Base-by-base conservation (phyloP, 257 asterid genomes). In the Solanum pennellii region DNA sequence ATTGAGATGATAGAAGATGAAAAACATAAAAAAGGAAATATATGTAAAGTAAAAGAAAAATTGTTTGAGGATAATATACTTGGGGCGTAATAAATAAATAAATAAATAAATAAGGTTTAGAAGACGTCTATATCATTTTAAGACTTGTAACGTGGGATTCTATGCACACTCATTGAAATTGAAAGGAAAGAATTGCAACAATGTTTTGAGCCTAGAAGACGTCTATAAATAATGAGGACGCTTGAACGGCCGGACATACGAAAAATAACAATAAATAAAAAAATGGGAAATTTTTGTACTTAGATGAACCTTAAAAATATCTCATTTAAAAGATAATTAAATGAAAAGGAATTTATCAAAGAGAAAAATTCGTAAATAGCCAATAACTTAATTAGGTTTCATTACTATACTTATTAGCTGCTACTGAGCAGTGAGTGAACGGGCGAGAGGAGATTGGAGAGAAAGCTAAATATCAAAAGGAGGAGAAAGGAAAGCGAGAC, bases 391-490 rank as follows among this genome's bases (percentile, higher is more conserved):
- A 6, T 52, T 52, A 6, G 62, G 23, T 6, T 16, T 4, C 23
- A 52, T 1, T 6, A 0, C 2, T 52, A 0, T 33, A 33, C 1
- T 33, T 3, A 33, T 33, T 33, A 33, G 35, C 35, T 33, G 35
- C 35, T 33, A 33, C 35, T 33, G 5, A 33, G 35, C 1, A 33
- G 1, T 33, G 1, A 33, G 35, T 33, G 35, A 33, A 33, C 35
- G 35, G 35, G 35, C 35, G 5, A 33, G 1, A 33, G 5, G 5
- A 33, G 35, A 33, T 33, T 33, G 35, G 5, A 33, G 35, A 33
- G 35, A 33, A 33, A 33, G 35, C 35, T 6, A 52, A 1, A 16
- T 52, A 9, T 52, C 18, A 52, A 52, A 16, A 21, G 23, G 23
- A 52, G 10, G 60, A 49, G 59, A 49, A 0, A 49, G 8, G 60